These are phyloP conservation scores for Acer negundo DNA, from an alignment of 345 rosid genomes.

Conservation along the genomic window DNA sequence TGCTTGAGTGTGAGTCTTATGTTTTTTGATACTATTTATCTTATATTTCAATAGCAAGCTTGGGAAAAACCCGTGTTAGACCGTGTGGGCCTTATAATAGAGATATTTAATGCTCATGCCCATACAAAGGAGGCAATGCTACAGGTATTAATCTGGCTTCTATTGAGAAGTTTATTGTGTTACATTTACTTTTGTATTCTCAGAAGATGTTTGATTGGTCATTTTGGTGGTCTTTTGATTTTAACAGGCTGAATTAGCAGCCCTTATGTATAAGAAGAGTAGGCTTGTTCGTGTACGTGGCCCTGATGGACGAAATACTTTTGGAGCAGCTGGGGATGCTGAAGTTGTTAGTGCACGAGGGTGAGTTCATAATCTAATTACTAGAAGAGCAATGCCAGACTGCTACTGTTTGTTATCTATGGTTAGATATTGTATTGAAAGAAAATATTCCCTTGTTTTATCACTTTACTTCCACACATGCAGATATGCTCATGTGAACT, in stretches of 20 bases:
- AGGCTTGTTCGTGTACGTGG: constrained; percentile 92
- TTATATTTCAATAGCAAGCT: constrained; percentile 36
- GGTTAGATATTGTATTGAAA: not conserved
- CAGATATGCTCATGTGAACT: not conserved
- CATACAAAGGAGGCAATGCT: constrained; percentile 90
- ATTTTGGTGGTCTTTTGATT: constrained; percentile 20
- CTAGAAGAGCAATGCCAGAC: not conserved
- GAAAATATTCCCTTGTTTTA: not conserved
- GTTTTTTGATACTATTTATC: not conserved
- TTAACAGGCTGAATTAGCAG: constrained; percentile 85
- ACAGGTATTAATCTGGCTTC: constrained; percentile 55
- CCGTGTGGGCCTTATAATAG: constrained; percentile 92
- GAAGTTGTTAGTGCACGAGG: constrained; percentile 99
- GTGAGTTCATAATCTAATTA: constrained; percentile 42
- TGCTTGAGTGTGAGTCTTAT: not conserved
- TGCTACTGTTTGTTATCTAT: not conserved
- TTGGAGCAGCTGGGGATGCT: constrained; percentile 86
- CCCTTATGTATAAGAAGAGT: constrained; percentile 82
- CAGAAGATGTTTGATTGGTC: constrained; percentile 5
- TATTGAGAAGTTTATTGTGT: constrained; percentile 4
- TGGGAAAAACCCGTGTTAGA: constrained; percentile 89
- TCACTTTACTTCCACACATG: not conserved
- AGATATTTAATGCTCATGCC: constrained; percentile 96
- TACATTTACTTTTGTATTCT: not conserved
- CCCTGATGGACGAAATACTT: constrained; percentile 63